Evolutionary conservation across 805 yeast genomes (phyloP).

Genomic region (Pichia kluyveri): DNA sequence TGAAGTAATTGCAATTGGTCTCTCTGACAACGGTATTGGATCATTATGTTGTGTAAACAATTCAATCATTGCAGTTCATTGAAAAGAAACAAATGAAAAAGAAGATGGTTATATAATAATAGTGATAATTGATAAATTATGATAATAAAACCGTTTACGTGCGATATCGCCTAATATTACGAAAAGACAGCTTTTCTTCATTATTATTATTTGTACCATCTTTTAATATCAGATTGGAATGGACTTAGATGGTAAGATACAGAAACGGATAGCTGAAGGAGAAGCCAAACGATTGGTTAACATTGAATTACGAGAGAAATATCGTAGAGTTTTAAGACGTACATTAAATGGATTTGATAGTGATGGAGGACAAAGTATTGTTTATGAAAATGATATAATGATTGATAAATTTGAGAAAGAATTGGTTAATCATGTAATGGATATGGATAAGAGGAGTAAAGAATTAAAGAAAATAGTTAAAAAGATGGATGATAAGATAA

Average conservation of each 20-base stretch:
- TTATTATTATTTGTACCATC: no score
- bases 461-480: conserved; percentile 4
- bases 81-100: no score
- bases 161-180: no score
- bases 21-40: neutral
- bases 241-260: neutral
- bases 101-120: no score
- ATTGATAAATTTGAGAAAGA: conserved; percentile 17
- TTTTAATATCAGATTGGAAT: neutral
- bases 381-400: conserved; percentile 22
- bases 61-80: neutral
- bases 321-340: conserved; percentile 3
- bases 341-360: conserved; percentile 4
- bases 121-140: no score
- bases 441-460: conserved; percentile 9
- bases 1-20: neutral
- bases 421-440: conserved; percentile 11
- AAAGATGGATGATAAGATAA: conserved; percentile 7
- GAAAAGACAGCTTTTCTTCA: no score
- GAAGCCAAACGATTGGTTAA: neutral
- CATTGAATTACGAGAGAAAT: neutral
- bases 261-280: neutral
- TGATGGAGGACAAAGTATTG: conserved; percentile 5
- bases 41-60: neutral
- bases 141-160: no score